These are phyloP conservation scores for Exsudoporus floridanus DNA, from an alignment of 1,284 basidiomycete species.

Conservation along the genomic window DNA sequence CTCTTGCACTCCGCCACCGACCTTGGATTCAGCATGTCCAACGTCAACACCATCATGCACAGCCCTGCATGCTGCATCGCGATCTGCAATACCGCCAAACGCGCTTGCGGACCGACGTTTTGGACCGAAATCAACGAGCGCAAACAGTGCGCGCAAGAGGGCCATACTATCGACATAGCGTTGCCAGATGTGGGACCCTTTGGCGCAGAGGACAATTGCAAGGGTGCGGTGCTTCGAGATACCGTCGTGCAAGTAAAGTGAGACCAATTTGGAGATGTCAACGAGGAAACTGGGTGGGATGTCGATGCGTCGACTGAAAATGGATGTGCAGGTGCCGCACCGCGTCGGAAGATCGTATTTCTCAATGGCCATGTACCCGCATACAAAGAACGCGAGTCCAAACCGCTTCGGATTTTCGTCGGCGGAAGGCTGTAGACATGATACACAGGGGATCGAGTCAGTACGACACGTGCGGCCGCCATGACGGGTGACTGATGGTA, in stretches of 20 bases:
- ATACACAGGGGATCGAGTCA: constrained; percentile 47
- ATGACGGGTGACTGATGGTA: constrained; percentile 46
- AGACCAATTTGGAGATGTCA: constrained; percentile 82
- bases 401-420: constrained; percentile 59
- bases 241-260: constrained; percentile 74
- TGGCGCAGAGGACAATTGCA: constrained; percentile 86
- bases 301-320: neutral
- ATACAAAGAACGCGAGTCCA: constrained; percentile 79
- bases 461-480: neutral
- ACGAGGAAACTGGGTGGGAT: constrained; percentile 63
- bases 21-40: constrained; percentile 86
- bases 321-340: constrained; percentile 39
- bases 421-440: constrained; percentile 56
- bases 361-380: constrained; percentile 82
- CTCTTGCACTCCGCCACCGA: constrained; percentile 80
- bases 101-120: constrained; percentile 66
- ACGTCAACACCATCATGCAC: constrained; percentile 92
- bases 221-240: constrained; percentile 64
- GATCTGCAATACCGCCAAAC: constrained; percentile 81
- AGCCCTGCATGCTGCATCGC: constrained; percentile 83
- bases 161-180: constrained; percentile 91
- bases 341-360: constrained; percentile 72
- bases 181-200: constrained; percentile 93
- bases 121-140: constrained; percentile 67
- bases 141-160: constrained; percentile 84